Conservation (phyloP, 1,284 basidiomycete genomes). For the Cryptococcus sp. region DNA sequence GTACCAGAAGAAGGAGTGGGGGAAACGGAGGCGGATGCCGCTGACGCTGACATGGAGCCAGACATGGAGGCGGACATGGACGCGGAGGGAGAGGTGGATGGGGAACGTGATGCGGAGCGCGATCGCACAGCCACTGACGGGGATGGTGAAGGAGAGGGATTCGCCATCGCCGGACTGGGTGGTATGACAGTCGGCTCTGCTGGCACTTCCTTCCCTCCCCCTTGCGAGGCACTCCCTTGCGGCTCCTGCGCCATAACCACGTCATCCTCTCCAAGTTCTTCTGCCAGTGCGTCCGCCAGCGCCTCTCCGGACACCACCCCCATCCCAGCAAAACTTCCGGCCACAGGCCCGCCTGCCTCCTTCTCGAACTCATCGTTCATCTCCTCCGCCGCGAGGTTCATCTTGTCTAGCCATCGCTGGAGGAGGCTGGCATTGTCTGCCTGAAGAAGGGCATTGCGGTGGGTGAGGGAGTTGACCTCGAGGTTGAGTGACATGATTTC, state of each 20-base stretch:
- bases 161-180: background rate
- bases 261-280: background rate
- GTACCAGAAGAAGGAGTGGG: background rate
- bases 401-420: slow-evolving; percentile 91
- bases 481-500: slow-evolving; percentile 86
- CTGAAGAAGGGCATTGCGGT: slow-evolving; percentile 76
- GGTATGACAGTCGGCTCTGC: background rate
- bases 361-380: slow-evolving; percentile 74
- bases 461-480: slow-evolving; percentile 82
- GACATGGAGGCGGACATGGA: background rate
- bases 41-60: background rate
- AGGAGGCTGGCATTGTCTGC: slow-evolving; percentile 92
- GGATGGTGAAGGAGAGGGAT: too few relatives aligned
- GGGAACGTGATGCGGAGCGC: too few relatives aligned
- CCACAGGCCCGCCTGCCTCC: slow-evolving; percentile 17
- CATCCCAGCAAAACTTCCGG: background rate
- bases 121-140: too few relatives aligned
- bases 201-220: background rate
- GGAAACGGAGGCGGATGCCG: background rate
- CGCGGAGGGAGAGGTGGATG: background rate
- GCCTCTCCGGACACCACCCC: background rate
- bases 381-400: slow-evolving; percentile 85
- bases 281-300: slow-evolving; percentile 1
- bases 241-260: background rate
- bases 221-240: background rate